Conservation (phyloP, 2,329 filamentous ascomycete species). For the Fusarium palustre region DNA sequence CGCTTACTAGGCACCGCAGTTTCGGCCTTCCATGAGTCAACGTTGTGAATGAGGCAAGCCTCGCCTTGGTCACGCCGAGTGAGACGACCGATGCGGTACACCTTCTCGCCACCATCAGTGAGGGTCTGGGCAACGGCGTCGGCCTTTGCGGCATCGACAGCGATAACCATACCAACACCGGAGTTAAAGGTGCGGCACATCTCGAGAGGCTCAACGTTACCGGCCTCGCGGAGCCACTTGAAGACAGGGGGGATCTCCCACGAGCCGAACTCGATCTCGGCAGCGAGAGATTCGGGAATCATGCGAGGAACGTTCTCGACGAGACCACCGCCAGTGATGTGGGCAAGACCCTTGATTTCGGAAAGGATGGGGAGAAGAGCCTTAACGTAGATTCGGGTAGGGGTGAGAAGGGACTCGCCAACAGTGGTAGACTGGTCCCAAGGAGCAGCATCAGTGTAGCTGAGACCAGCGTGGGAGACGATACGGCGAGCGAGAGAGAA, state of each 20-base stretch:
- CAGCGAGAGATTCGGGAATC: constrained; percentile 82
- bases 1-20: constrained; percentile 40
- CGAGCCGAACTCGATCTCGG: constrained; percentile 79
- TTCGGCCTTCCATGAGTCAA: constrained; percentile 51
- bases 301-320: constrained; percentile 95
- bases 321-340: constrained; percentile 96
- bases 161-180: constrained; percentile 92
- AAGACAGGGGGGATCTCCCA: constrained; percentile 87
- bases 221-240: constrained; percentile 81
- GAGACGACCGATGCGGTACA: constrained; percentile 80
- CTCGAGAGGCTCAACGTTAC: constrained; percentile 79
- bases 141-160: constrained; percentile 75
- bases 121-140: constrained; percentile 70
- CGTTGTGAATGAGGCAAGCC: constrained; percentile 52
- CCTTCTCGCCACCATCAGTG: constrained; percentile 73
- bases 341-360: constrained; percentile 89
- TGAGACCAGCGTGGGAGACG: constrained; percentile 76
- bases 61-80: constrained; percentile 63
- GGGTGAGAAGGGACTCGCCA: constrained; percentile 84
- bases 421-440: constrained; percentile 75
- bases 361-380: constrained; percentile 75
- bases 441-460: constrained; percentile 78
- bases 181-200: constrained; percentile 96
- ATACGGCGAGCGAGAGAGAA: constrained; percentile 97
- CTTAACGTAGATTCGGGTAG: constrained; percentile 94